Percentiles rank a stretch among this genome's conserved stretches.
These are phyloP conservation scores for Alliaria petiolata DNA, from an alignment of 345 rosid species.

Conservation along the genomic window DNA sequence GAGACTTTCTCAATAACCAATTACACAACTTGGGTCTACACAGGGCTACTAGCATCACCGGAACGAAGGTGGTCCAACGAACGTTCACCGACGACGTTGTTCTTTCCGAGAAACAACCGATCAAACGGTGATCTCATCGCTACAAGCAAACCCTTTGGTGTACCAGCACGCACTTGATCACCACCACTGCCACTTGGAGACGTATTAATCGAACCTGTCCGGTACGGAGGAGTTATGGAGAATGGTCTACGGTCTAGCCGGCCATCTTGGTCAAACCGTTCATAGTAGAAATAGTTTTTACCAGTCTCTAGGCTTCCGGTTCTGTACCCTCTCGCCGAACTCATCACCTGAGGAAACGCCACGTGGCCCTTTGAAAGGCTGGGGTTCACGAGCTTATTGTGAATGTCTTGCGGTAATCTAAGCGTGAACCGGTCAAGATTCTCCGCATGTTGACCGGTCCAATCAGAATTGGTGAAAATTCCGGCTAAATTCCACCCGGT, in stretches of 20 bases:
- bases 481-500: constrained; percentile 58
- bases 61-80: constrained; percentile 44
- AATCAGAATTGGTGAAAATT: constrained; percentile 51
- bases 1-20: constrained; percentile 7
- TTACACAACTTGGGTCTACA: constrained; percentile 12
- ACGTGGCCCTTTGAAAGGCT: constrained; percentile 42
- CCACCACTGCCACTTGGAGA: constrained; percentile 21
- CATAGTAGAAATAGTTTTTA: constrained; percentile 34
- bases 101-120: constrained; percentile 31
- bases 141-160: constrained; percentile 36
- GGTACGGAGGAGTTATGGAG: constrained; percentile 41
- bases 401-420: constrained; percentile 57
- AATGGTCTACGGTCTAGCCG: constrained; percentile 40
- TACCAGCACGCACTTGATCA: constrained; percentile 30
- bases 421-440: constrained; percentile 69
- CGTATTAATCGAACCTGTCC: constrained; percentile 31
- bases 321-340: constrained; percentile 58
- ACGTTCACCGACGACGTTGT: constrained; percentile 36
- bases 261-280: constrained; percentile 46
- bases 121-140: constrained; percentile 41
- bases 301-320: constrained; percentile 40
- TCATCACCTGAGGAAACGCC: constrained; percentile 53
- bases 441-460: constrained; percentile 56
- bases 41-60: constrained; percentile 23
- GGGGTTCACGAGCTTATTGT: constrained; percentile 39